phyloP scores from a whole-genome alignment of 2,329 filamentous ascomycete genomes.

The Hymenoscyphus fructigenus region DNA sequence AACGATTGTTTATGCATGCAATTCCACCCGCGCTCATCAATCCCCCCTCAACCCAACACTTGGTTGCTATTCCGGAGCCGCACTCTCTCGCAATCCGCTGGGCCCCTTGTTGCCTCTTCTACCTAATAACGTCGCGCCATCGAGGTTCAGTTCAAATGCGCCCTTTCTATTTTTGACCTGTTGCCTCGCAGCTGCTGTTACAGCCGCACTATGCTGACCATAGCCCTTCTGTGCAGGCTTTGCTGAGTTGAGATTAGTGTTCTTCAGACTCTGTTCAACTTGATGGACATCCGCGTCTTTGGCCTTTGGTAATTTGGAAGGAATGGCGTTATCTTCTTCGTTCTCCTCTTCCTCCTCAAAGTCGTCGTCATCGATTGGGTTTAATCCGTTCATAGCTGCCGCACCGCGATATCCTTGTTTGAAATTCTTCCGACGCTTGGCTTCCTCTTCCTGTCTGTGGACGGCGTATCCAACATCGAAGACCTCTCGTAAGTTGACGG shows the following conservation, averaged over 20 bases:
- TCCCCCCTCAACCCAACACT: background rate
- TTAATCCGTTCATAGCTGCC: constrained; percentile 64
- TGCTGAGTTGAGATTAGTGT: constrained; percentile 71
- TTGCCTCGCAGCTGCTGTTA: constrained; percentile 79
- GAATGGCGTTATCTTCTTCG: constrained; percentile 54
- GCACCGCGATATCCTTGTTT: constrained; percentile 65
- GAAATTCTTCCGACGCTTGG: constrained; percentile 84
- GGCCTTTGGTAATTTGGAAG: constrained; percentile 67
- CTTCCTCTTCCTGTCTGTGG: constrained; percentile 93
- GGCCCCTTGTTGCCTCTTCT: constrained; percentile 56
- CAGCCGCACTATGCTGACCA: constrained; percentile 81
- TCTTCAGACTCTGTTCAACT: constrained; percentile 84
- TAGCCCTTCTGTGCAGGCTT: constrained; percentile 63
- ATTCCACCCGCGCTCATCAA: background rate
- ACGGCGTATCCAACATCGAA: constrained; percentile 99
- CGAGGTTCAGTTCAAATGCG: constrained; percentile 87
- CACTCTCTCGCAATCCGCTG: constrained; percentile 33
- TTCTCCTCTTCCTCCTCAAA: constrained; percentile 66
- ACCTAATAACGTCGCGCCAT: constrained; percentile 85
- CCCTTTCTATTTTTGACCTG: constrained; percentile 74
- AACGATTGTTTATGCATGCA: background rate
- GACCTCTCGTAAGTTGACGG: constrained; percentile 92
- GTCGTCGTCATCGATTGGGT: constrained; percentile 62
- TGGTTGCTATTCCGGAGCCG: constrained; percentile 23
- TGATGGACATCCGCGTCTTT: constrained; percentile 60